These are phyloP conservation scores for Chalaropsis ovoidea DNA, from an alignment of 2,329 filamentous ascomycete species.

Conservation along the genomic window DNA sequence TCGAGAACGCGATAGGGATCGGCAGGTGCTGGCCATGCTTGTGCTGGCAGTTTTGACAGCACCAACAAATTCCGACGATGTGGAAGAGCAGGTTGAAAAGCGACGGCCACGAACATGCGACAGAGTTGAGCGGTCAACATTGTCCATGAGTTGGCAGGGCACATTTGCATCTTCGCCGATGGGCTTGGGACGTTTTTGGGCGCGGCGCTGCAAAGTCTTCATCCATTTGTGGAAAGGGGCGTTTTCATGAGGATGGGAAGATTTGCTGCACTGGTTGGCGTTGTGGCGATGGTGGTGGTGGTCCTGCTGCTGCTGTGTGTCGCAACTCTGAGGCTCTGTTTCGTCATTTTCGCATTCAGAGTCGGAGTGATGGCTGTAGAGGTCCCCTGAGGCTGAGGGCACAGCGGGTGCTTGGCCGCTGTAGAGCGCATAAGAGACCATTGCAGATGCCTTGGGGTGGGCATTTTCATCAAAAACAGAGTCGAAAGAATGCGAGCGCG, in stretches of 20 bases:
- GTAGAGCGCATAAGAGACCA: constrained; percentile 26
- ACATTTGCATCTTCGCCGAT: constrained; percentile 29
- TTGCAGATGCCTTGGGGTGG: constrained; percentile 23
- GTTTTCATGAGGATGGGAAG: neutral
- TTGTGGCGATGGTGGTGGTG: constrained; percentile 12
- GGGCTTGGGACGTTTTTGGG: constrained; percentile 34
- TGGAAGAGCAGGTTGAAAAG: constrained; percentile 49
- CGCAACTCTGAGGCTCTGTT: constrained; percentile 8
- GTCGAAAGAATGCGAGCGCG: constrained; percentile 23
- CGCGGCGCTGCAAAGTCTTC: constrained; percentile 54
- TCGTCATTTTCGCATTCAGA: constrained; percentile 18
- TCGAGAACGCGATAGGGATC: constrained; percentile 35
- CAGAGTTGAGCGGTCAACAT: constrained; percentile 28
- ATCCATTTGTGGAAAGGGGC: constrained; percentile 63
- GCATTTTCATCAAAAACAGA: constrained; percentile 25
- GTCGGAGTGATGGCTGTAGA: neutral
- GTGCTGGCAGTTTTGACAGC: constrained; percentile 71
- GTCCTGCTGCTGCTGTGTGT: no score
- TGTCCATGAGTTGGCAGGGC: constrained; percentile 33
- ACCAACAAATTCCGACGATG: constrained; percentile 70
- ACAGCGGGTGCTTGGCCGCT: constrained; percentile 22
- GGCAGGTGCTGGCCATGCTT: constrained; percentile 61
- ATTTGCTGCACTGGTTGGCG: constrained; percentile 28
- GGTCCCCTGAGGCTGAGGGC: constrained; percentile 12
- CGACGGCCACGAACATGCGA: constrained; percentile 22